These are phyloP conservation scores for Polytrichum commune DNA, from an alignment of 225 moss, liverwort and hornwort genomes.

Conservation along the genomic window DNA sequence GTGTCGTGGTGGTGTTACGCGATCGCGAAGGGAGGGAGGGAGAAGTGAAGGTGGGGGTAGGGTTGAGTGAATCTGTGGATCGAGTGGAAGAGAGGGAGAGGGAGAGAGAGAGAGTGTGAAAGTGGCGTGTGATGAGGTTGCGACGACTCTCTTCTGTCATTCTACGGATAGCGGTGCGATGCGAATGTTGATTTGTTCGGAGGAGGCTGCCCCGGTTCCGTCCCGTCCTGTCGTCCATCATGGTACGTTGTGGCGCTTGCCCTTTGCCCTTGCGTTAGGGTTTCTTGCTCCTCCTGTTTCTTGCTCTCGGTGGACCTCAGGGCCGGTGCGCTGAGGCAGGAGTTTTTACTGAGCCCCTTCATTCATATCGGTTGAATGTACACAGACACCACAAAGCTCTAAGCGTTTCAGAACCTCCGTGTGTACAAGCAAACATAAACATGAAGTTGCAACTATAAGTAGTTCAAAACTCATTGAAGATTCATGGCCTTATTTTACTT, in stretches of 20 bases:
- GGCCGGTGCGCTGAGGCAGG: too few species aligned
- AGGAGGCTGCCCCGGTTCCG: slow-evolving; percentile 4
- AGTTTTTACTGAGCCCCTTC: too few species aligned
- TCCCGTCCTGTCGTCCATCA: slow-evolving; percentile 9
- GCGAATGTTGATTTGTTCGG: slow-evolving; percentile 15
- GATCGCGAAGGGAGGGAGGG: neutral
- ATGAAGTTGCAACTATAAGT: too few species aligned
- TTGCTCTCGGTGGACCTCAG: neutral
- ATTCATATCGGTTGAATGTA: too few species aligned
- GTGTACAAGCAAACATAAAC: too few species aligned
- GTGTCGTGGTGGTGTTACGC: too few species aligned
- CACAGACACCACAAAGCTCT: too few species aligned
- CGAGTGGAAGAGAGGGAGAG: neutral
- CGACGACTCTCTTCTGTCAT: neutral
- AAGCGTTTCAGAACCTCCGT: too few species aligned
- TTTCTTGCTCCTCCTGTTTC: too few species aligned
- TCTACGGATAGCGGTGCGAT: neutral
- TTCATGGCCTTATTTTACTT: too few species aligned
- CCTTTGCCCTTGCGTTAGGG: neutral
- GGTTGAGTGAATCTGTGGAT: neutral
- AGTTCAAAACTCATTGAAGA: too few species aligned
- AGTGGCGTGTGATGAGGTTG: neutral
- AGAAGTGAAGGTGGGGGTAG: neutral
- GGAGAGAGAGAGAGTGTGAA: neutral
- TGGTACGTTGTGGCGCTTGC: neutral